Base-by-base conservation (phyloP, 768 basidiomycete species). In the Boletellus sp. region DNA sequence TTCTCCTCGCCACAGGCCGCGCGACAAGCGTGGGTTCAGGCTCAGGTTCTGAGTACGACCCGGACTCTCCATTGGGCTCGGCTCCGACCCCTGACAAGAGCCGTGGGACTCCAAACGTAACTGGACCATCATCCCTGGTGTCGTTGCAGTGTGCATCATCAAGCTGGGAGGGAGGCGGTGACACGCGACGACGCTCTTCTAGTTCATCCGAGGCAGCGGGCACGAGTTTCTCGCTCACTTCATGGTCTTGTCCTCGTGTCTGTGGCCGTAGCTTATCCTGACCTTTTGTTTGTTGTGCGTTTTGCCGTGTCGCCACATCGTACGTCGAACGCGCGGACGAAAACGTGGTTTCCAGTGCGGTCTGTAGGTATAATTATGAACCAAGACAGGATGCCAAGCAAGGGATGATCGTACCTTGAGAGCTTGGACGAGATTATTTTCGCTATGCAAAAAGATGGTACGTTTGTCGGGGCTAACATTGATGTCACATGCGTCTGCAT, bases 391-490 rank as follows among this genome's bases (percentile, higher is more conserved):
- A n/a, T 6, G 23, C 1, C 13, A 3, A 19, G 11, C 6, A 12
- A 8, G 23, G 0, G 6, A 20, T 1, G 13, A 31, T 48, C 63
- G 13, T 47, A 92, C 92, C 73, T 90, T 94, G 35, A 98, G 75
- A 0, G 84, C 81, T 3, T 79, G 70, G 1, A 98, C 76, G 16
- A 99, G 69, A 52, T 86, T 87, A 11, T 74, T 76, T 65, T 99
- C 95, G 64, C 85, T 85, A 58, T 97, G 93, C 11, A 99, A 61
- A 44, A 96, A 84, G 33, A 98, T 87, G 0, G 92, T 94, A n/a
- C 95, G 79, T 63, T 98, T 99, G 72, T 98, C 96, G 0, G 96
- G 95, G 53, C 85, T 90, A 51, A 98, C 89, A 53, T 99, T 99
- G 61, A 99, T 83, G 62, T 99, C 96, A 59, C 83, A 90, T 0